Evolutionary conservation across 2,329 filamentous ascomycete genomes (phyloP), one percentile per base, ranked within the genome.

Genomic region (Neurospora sp.): DNA sequence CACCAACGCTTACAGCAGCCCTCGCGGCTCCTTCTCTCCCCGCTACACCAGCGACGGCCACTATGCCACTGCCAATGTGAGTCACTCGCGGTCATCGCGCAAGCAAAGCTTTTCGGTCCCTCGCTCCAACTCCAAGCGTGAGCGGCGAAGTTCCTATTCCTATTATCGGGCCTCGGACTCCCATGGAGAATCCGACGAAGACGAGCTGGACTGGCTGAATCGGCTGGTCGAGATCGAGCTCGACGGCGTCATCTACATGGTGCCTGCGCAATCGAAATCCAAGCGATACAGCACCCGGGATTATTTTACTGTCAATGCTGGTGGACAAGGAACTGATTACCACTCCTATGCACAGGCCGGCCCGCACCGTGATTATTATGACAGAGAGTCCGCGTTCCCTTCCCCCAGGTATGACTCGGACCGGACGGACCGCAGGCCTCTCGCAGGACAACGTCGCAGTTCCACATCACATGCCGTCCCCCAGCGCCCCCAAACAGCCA

Each of bases 1-100:
- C 74, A 38, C 15, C 66, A 70, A 70, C 71, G 79, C 82, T 65
- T 82, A 77, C 67, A 72, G 73, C 69, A 75, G 72, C 73, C 74
- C 78, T 68, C 76, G 72, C 72, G 83, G 79, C 74, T 81, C 83
- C 71, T 86, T 87, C 77, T 88, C 86, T 72, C 86, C 86, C 73
- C 84, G 86, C 75, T 88, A 86, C 82, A 87, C 85, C 78, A 88
- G 86, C 83, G 84, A 83, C 77, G 86, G 86, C 79, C 82, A 86
- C 77, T 88, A 88, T 83, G 86, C 85, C 81, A 88, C 86, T 81
- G 86, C 85, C 82, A 86, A 88, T 88, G 86, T 88, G 86, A 88
- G 86, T 88, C 80, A 79, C 77, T 78, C 80, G 81, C 79, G 80
- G 79, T 79, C 80, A 79, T 76, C 80, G 77, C 80, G 80, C 76